Base-by-base conservation (phyloP, 2,329 filamentous ascomycete species). In the Pseudocercospora pini-densiflorae region DNA sequence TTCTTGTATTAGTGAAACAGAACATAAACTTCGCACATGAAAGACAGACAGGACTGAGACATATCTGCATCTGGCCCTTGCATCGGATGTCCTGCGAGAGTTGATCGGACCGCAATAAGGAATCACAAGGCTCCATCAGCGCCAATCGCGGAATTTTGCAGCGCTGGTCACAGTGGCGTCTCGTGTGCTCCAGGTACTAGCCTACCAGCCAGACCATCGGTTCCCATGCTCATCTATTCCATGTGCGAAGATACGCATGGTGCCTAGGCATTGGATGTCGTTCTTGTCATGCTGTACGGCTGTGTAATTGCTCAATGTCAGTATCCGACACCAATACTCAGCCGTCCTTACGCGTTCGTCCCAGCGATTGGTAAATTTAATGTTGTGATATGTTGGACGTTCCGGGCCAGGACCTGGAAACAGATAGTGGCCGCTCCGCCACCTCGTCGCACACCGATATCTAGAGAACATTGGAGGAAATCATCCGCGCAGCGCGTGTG, bases 101-200 rank as follows among this genome's bases (percentile, higher is more conserved):
- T 53, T 1, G 51, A 54, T 49, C 45, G 45, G 45, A 21, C 45
- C 45, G 16, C 9, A 49, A 49, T 24, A 12, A 24, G 19, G n/a
- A 49, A 49, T 24, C 10, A 21, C n/a, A 10, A 49, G 14, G 23
- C 19, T 49, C 23, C 45, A 24, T 24, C 19, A 19, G 59, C 59
- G 59, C 58, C 63, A 58, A 51, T 65, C 63, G 63, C 63, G 49
- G 59, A 62, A 23, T 65, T 62, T 61, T 55, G 63, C 49, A 64
- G 45, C 16, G 53, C 45, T 45, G 45, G 45, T 59, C 40, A 43
- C 31, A 45, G 57, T 45, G 57, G 57, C 57, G 57, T 19, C 31
- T 40, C 57, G 57, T 59, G 57, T 43, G 14, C 57, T 59, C 40
- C 33, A 59, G 57, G 57, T 40, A 59, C 55, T 40, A 23, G 55